Conservation (phyloP, 1,284 basidiomycete genomes). For the Microbotryomycetes sp. region DNA sequence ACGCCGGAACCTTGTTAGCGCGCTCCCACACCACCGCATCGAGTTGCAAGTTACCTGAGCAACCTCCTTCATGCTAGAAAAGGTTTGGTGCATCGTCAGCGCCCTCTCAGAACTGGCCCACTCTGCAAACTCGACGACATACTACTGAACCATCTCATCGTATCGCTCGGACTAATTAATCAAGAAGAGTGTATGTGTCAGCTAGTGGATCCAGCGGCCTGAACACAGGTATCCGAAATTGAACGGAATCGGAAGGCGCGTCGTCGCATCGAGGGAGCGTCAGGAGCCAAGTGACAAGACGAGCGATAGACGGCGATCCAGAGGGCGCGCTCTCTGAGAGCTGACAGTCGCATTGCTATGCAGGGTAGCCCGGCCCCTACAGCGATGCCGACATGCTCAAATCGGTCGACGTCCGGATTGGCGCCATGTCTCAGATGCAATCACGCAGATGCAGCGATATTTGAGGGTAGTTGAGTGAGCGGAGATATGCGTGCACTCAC, state of each 20-base stretch:
- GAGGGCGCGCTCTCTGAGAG: neutral
- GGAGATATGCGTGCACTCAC: neutral
- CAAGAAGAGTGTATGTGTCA: neutral
- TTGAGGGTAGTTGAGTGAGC: neutral
- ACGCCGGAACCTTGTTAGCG: no score
- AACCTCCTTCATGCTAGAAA: constrained; percentile 31
- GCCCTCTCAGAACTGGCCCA: neutral
- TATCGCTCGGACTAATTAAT: constrained; percentile 23
- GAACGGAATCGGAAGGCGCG: neutral
- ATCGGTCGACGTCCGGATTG: no score
- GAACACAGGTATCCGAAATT: neutral
- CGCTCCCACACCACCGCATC: no score
- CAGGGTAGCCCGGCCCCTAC: no score
- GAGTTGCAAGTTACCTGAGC: constrained; percentile 14
- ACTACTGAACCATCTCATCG: constrained; percentile 12
- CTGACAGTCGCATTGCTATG: neutral
- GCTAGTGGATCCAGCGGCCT: neutral
- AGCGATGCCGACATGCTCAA: no score
- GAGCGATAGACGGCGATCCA: no score
- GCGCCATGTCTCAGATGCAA: no score
- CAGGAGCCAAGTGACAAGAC: no score
- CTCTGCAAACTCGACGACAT: constrained; percentile 23
- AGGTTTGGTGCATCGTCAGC: neutral
- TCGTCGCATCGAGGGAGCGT: neutral
- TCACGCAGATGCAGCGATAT: no score